phyloP scores from a whole-genome alignment of 768 basidiomycete species.

The Termitomyces sp. region DNA sequence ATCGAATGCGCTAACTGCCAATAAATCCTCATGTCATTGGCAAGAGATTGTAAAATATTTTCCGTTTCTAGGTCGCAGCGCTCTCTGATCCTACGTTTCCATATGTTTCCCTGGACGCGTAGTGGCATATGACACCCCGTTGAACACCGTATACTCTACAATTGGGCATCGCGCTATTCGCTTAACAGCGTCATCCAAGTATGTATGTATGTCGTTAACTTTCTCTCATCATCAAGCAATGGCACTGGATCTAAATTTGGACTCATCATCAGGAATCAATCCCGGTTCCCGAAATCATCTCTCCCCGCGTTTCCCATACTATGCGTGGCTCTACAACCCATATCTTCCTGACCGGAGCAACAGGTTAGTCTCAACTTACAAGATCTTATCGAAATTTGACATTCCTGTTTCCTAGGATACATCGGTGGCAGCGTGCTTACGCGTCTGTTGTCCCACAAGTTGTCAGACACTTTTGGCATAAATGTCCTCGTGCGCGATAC shows the following conservation, averaged over 20 bases:
- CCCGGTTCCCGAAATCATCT: background rate
- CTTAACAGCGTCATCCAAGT: no score
- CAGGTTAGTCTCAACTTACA: conserved; percentile 26
- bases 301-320: background rate
- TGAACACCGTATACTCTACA: no score
- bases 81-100: no score
- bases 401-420: conserved; percentile 36
- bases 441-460: conserved; percentile 42
- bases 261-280: background rate
- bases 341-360: conserved; percentile 47
- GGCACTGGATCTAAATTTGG: background rate
- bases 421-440: conserved; percentile 53
- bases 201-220: no score
- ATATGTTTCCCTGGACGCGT: no score
- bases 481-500: conserved; percentile 42
- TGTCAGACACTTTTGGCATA: conserved; percentile 36
- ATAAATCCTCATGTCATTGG: no score
- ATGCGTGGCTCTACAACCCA: conserved; percentile 16
- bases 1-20: no score
- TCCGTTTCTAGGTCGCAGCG: no score
- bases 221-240: no score
- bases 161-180: no score
- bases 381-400: background rate
- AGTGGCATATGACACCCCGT: no score
- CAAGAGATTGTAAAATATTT: no score